Conservation (phyloP, 495 filamentous ascomycete genomes). For the Neurospora terricola region DNA sequence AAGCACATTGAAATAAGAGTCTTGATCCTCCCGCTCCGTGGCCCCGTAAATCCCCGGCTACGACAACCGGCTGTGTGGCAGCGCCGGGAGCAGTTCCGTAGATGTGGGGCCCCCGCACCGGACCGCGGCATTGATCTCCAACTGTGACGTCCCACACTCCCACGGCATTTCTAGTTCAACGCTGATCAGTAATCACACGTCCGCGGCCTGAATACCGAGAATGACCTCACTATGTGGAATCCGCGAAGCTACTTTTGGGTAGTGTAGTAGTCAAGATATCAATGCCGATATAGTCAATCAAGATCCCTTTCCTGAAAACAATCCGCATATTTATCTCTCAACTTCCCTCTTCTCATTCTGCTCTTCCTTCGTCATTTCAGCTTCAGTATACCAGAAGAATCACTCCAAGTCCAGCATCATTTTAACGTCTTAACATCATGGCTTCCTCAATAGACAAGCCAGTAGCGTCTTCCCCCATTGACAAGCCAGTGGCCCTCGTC, state of each 20-base stretch:
- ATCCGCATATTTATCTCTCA: neutral
- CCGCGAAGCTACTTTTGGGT: neutral
- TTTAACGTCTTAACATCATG: neutral
- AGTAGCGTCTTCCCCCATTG: slow-evolving; percentile 1
- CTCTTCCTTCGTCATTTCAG: neutral
- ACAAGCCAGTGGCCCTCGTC: slow-evolving; percentile 49
- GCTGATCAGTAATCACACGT: neutral
- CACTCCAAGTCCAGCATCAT: neutral
- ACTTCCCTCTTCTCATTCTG: neutral
- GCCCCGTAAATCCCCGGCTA: neutral
- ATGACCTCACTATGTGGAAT: neutral
- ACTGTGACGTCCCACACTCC: neutral
- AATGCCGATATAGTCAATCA: neutral
- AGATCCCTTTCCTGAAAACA: neutral
- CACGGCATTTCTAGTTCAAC: neutral
- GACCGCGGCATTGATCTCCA: neutral
- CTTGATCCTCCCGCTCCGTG: too few relatives aligned
- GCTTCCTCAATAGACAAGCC: neutral
- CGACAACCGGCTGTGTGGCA: neutral
- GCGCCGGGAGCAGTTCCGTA: neutral
- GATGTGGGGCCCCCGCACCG: neutral
- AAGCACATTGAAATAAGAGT: neutral
- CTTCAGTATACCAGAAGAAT: neutral
- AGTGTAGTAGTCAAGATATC: neutral
- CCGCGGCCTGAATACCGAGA: neutral